phyloP scores from a whole-genome alignment of 176 grass and related monocot species.

The Urochloa ruziziensis region DNA sequence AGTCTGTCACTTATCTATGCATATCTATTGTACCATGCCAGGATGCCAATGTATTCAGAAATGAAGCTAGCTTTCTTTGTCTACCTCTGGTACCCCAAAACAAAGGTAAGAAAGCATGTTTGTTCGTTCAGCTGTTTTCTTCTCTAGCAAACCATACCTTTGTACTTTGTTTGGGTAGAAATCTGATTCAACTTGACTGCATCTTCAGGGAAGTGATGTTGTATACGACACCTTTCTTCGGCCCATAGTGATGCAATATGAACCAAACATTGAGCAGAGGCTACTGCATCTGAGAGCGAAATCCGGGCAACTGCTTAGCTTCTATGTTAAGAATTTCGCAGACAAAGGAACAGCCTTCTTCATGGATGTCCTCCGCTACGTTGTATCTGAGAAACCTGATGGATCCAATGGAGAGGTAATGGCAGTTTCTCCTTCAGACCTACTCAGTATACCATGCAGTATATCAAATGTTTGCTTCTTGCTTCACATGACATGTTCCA shows the following conservation, averaged over 20 bases:
- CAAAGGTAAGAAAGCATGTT: slow-evolving; percentile 54
- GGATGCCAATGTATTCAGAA: slow-evolving; percentile 97
- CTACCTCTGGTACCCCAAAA: slow-evolving; percentile 96
- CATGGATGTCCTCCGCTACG: slow-evolving; percentile 63
- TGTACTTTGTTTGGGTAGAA: neutral
- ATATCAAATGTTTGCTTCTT: neutral
- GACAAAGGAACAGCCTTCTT: slow-evolving; percentile 82
- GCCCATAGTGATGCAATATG: slow-evolving; percentile 95
- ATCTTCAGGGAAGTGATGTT: slow-evolving; percentile 74
- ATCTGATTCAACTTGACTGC: slow-evolving; percentile 4
- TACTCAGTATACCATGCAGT: slow-evolving; percentile 8
- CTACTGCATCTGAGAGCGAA: slow-evolving; percentile 61
- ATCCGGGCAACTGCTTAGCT: slow-evolving; percentile 74
- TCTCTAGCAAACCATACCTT: neutral
- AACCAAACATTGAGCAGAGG: slow-evolving; percentile 91
- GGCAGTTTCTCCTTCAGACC: neutral
- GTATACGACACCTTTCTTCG: slow-evolving; percentile 86
- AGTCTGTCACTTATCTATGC: neutral
- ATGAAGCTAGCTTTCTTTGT: slow-evolving; percentile 93
- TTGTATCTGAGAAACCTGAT: slow-evolving; percentile 63
- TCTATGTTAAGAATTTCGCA: slow-evolving; percentile 83
- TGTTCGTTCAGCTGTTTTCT: neutral
- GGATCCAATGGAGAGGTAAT: slow-evolving; percentile 50
- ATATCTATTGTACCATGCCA: slow-evolving; percentile 22
- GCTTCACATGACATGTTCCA: neutral